Evolutionary conservation across 2,329 filamentous ascomycete genomes (phyloP), one percentile per base, ranked within the genome.

Genomic region (Colletotrichum godetiae): DNA sequence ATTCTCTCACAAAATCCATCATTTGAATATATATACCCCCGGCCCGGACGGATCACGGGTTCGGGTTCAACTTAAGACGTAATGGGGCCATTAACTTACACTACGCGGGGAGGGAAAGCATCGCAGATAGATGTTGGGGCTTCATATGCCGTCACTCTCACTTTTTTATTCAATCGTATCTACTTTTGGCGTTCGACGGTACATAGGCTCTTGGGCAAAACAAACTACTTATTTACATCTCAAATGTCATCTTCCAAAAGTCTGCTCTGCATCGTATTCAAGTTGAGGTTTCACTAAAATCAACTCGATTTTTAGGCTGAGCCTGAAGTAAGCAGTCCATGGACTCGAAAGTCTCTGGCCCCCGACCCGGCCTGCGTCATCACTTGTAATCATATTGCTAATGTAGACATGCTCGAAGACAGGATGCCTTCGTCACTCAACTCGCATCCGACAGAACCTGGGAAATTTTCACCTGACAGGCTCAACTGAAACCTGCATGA

Each of bases 1-100:
- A 31, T 52, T 68, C 31, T 27, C 55, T 68, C 53, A 62, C 8
- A 57, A 63, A 57, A 61, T 55, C 24, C 42, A 29, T 4, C 4
- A 49, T 29, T 10, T 67, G 70, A 19, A 22, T 22, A 35, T 4
- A 73, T 74, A 74, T 68, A 75, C 71, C 71, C 73, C 24, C 55
- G 66, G 66, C 37, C 55, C 55, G 33, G 33, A 55, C 15, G 49
- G 56, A 29, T 46, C 37, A 62, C 29, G 29, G 52, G 37, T 63
- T 35, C 29, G 22, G 52, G 52, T 49, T 33, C 15, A 27, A 27
- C 24, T 46, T 64, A 57, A 37, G 49, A 49, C n/a, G 6, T 55
- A 42, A 69, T 46, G n/a, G 53, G 62, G 33, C 13, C 15, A 42
- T 42, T 42, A 0, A 15, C 37, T 42, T 37, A 37, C 35, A 5